Percentiles rank a stretch among this genome's conserved stretches.
These are phyloP conservation scores for Triglochin maritima DNA, from an alignment of 106 monocot genomes.

Conservation along the genomic window DNA sequence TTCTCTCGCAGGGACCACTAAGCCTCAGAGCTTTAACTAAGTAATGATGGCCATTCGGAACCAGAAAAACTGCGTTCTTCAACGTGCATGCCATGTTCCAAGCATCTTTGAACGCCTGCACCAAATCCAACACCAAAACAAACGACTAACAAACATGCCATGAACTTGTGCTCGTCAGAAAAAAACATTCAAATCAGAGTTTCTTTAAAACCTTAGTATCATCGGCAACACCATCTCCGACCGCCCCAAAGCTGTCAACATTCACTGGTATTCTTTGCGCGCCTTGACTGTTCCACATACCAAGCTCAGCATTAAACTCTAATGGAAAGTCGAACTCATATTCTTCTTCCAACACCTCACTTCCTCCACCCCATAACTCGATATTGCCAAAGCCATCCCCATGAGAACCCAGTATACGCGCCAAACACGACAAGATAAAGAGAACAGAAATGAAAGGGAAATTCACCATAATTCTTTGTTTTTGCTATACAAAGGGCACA, in stretches of 20 bases:
- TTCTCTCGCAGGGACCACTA: slow-evolving; percentile 57
- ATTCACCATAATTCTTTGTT: slow-evolving; percentile 1
- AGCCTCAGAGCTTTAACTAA: slow-evolving; percentile 56
- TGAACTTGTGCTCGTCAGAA: not conserved
- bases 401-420: not conserved
- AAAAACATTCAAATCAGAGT: not conserved
- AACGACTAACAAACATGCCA: not conserved
- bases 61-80: slow-evolving; percentile 65
- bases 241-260: slow-evolving; percentile 85
- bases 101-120: slow-evolving; percentile 65
- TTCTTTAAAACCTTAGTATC: slow-evolving; percentile 61
- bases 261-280: slow-evolving; percentile 52
- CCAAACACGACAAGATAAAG: slow-evolving; percentile 2
- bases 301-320: not conserved
- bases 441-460: not conserved
- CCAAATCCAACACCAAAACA: not conserved
- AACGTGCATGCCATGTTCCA: slow-evolving; percentile 69
- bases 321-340: no score
- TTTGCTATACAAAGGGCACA: not conserved
- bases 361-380: slow-evolving; percentile 7
- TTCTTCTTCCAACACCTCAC: not conserved
- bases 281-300: slow-evolving; percentile 15
- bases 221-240: slow-evolving; percentile 76
- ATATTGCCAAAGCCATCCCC: slow-evolving; percentile 5
- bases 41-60: slow-evolving; percentile 45